phyloP scores from a whole-genome alignment of 2,329 filamentous ascomycete genomes.

The Penicillium digitatum region DNA sequence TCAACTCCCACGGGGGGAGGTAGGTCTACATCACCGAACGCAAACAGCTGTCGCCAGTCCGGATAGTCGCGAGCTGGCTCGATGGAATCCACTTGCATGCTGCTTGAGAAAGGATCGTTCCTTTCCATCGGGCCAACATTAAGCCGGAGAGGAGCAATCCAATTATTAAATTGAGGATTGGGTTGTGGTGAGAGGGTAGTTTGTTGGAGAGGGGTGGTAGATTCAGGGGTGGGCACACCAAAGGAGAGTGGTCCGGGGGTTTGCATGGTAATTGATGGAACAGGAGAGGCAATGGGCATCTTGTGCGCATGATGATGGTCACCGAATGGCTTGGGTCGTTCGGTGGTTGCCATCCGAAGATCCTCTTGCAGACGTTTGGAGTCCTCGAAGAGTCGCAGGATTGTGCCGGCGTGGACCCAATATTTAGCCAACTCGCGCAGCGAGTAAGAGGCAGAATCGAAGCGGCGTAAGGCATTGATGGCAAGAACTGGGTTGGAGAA shows the following conservation, averaged over 20 bases:
- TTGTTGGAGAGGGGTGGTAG: conserved; percentile 24
- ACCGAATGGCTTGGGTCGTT: conserved; percentile 29
- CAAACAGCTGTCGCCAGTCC: conserved; percentile 43
- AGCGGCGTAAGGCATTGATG: conserved; percentile 45
- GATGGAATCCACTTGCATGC: conserved; percentile 30
- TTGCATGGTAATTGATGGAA: conserved; percentile 19
- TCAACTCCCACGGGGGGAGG: conserved; percentile 38
- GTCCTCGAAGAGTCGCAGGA: conserved; percentile 43
- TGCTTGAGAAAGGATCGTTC: conserved; percentile 23
- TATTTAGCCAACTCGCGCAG: conserved; percentile 42
- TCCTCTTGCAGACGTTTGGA: conserved; percentile 43
- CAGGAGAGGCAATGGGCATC: conserved; percentile 19
- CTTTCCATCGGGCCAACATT: conserved; percentile 26
- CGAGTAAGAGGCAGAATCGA: conserved; percentile 42
- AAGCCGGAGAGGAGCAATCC: conserved; percentile 29
- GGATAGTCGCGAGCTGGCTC: conserved; percentile 35
- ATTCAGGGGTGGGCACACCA: conserved; percentile 32
- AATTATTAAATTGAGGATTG: conserved; percentile 29
- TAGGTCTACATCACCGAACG: conserved; percentile 39
- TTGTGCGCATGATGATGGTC: conserved; percentile 14
- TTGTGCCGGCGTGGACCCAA: conserved; percentile 44
- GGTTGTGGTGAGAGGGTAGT: conserved; percentile 25
- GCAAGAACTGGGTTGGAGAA: conserved; percentile 46
- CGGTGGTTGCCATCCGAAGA: conserved; percentile 36
- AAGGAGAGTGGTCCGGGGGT: conserved; percentile 24